These are phyloP conservation scores for Corymbia calophylla DNA, from an alignment of 441 rosid species.

Conservation along the genomic window DNA sequence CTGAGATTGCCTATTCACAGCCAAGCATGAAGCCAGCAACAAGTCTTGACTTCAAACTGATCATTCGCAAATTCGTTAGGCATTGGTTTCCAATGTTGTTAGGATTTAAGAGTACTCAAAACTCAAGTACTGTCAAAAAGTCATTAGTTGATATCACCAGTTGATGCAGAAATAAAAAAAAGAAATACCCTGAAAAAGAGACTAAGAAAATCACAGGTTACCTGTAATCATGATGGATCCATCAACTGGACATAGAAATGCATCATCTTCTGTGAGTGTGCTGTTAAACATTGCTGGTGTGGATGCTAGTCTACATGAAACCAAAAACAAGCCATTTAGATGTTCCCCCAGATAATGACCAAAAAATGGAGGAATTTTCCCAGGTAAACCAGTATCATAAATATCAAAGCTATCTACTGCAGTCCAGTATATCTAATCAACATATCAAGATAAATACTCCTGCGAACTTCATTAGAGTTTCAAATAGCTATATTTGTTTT, in stretches of 20 bases:
- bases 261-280: slow-evolving; percentile 67
- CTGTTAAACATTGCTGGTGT: slow-evolving; percentile 99
- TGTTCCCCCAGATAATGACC: neutral
- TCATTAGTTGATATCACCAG: neutral
- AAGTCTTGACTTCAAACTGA: neutral
- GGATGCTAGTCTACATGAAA: slow-evolving; percentile 67
- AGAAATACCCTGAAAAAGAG: slow-evolving; percentile 2
- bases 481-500: neutral
- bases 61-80: neutral
- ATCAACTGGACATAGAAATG: slow-evolving; percentile 81
- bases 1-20: neutral
- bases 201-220: slow-evolving; percentile 5
- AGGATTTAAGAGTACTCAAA: neutral
- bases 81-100: neutral
- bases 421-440: neutral
- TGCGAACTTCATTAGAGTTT: neutral
- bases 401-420: neutral
- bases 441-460: neutral
- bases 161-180: neutral
- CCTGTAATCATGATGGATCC: slow-evolving; percentile 99
- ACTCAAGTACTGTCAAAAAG: neutral
- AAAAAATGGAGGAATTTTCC: neutral
- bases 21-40: neutral
- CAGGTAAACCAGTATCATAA: neutral
- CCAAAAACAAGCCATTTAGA: neutral